Evolutionary conservation across 2,329 filamentous ascomycete genomes (phyloP).

Genomic region (Scedosporium dehoogii): DNA sequence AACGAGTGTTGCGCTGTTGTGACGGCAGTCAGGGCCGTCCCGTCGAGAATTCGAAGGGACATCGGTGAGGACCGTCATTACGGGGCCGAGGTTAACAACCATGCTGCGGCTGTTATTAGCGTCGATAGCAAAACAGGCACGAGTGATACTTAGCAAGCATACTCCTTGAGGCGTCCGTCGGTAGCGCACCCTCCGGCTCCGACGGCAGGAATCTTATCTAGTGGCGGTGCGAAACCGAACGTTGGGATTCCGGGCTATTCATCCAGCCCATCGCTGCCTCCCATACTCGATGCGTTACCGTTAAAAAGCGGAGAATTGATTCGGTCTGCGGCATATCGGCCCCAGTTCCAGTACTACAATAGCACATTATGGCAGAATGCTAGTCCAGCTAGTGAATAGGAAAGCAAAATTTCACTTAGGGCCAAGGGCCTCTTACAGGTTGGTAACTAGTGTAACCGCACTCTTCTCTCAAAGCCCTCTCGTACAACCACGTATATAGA

Average conservation of each 20-base stretch:
- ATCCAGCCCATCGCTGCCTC: conserved; percentile 29
- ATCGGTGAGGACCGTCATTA: conserved; percentile 14
- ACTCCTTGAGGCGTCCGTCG: conserved; percentile 35
- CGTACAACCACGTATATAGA: conserved; percentile 21
- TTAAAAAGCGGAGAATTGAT: conserved; percentile 36
- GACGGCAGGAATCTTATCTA: conserved; percentile 28
- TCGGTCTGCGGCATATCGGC: conserved; percentile 22
- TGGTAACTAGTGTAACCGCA: conserved; percentile 28
- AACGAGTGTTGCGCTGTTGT: conserved; percentile 21
- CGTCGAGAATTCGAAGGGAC: conserved; percentile 15
- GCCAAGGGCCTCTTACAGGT: conserved; percentile 16
- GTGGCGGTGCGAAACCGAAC: conserved; percentile 15
- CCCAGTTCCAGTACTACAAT: too few relatives aligned
- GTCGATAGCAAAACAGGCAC: not conserved
- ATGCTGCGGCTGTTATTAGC: conserved; percentile 12
- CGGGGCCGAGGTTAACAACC: conserved; percentile 29
- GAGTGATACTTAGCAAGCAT: not conserved
- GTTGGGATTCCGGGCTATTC: conserved; percentile 14
- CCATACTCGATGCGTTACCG: conserved; percentile 31
- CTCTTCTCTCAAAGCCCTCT: conserved; percentile 20
- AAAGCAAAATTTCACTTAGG: too few relatives aligned
- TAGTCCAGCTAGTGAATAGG: not conserved
- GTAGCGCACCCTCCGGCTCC: conserved; percentile 45
- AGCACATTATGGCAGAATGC: too few relatives aligned
- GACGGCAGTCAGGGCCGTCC: conserved; percentile 20